Evolutionary conservation across 2,329 filamentous ascomycete species (phyloP).

Genomic region (Penicillium sp.): DNA sequence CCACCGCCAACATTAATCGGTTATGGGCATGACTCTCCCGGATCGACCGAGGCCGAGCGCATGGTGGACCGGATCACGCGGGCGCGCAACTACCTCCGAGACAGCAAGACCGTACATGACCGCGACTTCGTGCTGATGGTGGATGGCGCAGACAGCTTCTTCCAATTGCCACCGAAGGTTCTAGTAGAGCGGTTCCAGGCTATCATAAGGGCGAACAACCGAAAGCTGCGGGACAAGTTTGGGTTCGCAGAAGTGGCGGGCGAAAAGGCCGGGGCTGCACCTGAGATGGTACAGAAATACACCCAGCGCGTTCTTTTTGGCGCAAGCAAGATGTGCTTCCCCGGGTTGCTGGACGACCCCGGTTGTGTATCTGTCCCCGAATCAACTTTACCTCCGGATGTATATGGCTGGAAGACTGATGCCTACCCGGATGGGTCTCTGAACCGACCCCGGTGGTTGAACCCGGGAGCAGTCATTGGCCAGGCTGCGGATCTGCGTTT

Average conservation of each 20-base stretch:
- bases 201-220: constrained; percentile 55
- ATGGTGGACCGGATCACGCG: constrained; percentile 49
- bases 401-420: constrained; percentile 50
- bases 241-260: constrained; percentile 37
- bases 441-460: constrained; percentile 51
- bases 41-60: constrained; percentile 39
- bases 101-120: constrained; percentile 51
- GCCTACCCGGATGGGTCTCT: constrained; percentile 36
- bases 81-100: constrained; percentile 51
- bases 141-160: constrained; percentile 64
- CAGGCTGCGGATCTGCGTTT: constrained; percentile 50
- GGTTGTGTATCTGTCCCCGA: constrained; percentile 56
- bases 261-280: constrained; percentile 17
- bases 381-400: constrained; percentile 51
- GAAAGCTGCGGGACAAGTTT: constrained; percentile 52
- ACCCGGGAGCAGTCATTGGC: constrained; percentile 53
- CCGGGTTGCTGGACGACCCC: constrained; percentile 43
- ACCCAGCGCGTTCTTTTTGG: constrained; percentile 58
- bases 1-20: constrained; percentile 58
- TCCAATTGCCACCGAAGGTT: constrained; percentile 64
- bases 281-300: constrained; percentile 42
- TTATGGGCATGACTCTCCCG: constrained; percentile 36
- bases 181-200: constrained; percentile 63
- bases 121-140: constrained; percentile 64
- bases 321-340: constrained; percentile 55